Percentiles rank a stretch among this genome's conserved stretches.
These are phyloP conservation scores for Leptomonas pyrrhocoris DNA, from an alignment of 208 protist genomes.

Conservation along the genomic window DNA sequence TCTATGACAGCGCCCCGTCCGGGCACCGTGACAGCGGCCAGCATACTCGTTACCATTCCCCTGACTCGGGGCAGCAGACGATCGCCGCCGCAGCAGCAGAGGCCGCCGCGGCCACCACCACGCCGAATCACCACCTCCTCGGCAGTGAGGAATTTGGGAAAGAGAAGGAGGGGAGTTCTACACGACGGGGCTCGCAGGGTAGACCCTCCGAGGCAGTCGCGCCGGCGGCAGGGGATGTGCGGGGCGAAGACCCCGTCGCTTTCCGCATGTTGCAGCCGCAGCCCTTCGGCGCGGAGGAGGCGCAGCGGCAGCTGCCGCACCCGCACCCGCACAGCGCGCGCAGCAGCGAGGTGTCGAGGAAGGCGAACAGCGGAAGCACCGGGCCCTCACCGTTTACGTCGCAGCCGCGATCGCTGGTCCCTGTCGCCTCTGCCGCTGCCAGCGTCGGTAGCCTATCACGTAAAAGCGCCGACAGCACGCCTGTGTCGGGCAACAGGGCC, in stretches of 20 bases:
- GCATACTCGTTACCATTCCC: background rate
- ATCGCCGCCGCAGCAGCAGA: background rate
- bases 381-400: background rate
- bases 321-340: background rate
- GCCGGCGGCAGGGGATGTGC: too few relatives aligned
- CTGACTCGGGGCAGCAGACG: background rate
- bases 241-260: background rate
- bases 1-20: background rate
- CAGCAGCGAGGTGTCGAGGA: background rate
- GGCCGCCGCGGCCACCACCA: background rate
- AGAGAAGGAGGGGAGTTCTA: background rate
- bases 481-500: background rate
- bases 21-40: background rate
- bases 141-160: background rate
- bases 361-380: background rate
- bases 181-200: background rate
- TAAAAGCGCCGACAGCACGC: conserved; percentile 1
- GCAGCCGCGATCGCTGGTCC: background rate
- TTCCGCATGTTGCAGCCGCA: background rate
- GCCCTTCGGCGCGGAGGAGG: background rate
- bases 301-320: background rate
- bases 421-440: background rate
- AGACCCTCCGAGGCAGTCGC: background rate
- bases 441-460: background rate
- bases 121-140: background rate